Conservation (phyloP, 345 rosid species). For the Ailanthus altissimus region DNA sequence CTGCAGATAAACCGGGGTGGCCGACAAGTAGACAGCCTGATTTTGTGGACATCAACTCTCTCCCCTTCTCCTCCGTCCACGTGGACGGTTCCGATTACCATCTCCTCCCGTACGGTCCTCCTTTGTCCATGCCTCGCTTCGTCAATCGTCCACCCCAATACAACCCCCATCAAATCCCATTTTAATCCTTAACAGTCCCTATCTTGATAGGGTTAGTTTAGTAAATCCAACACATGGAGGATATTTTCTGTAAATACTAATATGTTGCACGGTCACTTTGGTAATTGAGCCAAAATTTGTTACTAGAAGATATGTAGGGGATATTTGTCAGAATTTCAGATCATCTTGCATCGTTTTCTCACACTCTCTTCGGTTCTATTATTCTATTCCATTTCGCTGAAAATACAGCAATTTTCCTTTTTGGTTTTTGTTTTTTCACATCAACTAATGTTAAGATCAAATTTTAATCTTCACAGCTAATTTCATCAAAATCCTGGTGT, state of each 20-base stretch:
- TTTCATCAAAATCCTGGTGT: not conserved
- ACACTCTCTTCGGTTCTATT: not conserved
- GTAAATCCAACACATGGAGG: not conserved
- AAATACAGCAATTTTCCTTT: not conserved
- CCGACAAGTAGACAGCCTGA: constrained; percentile 76
- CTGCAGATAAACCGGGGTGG: constrained; percentile 63
- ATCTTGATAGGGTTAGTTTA: not conserved
- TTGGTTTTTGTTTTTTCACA: not conserved
- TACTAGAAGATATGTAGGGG: constrained; percentile 30
- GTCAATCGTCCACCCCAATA: not conserved
- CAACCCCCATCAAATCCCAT: not conserved
- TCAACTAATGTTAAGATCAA: not conserved
- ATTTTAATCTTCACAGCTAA: not conserved
- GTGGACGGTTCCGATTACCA: constrained; percentile 41
- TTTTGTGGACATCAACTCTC: constrained; percentile 53
- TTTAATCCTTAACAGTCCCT: not conserved
- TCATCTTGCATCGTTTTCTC: not conserved
- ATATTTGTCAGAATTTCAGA: constrained; percentile 42
- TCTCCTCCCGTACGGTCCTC: constrained; percentile 19
- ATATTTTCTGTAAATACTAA: not conserved
- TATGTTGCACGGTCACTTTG: not conserved
- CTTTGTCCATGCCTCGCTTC: not conserved
- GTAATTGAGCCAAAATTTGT: constrained; percentile 18
- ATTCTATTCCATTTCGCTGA: not conserved
- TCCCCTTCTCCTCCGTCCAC: constrained; percentile 39